These are phyloP conservation scores for Geoglossum cookeanum DNA, from an alignment of 2,329 filamentous ascomycete genomes.

Conservation along the genomic window DNA sequence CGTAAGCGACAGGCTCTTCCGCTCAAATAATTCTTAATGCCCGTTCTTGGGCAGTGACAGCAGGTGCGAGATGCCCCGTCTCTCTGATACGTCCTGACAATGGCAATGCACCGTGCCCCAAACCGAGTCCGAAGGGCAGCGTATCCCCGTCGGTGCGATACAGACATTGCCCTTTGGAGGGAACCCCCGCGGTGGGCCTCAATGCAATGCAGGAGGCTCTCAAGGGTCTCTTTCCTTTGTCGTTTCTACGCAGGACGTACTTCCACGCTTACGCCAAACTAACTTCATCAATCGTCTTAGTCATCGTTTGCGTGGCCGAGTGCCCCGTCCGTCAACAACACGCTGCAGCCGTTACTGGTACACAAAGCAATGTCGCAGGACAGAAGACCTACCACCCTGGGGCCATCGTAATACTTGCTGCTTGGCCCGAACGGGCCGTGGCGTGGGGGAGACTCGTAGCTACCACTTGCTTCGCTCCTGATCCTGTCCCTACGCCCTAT, in stretches of 20 bases:
- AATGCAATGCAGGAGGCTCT: neutral
- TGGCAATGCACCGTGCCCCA: neutral
- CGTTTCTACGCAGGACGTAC: neutral
- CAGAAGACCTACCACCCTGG: neutral
- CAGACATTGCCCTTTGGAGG: neutral
- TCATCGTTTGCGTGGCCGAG: no score
- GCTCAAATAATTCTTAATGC: neutral
- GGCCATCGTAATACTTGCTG: neutral
- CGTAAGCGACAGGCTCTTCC: neutral
- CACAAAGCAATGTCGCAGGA: conserved; percentile 1
- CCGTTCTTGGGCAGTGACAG: neutral
- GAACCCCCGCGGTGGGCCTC: neutral
- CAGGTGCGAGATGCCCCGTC: neutral
- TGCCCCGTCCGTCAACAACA: neutral
- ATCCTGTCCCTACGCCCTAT: neutral
- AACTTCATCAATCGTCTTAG: neutral
- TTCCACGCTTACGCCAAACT: neutral
- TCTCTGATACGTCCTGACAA: neutral
- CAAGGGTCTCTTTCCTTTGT: neutral
- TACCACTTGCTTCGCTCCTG: neutral
- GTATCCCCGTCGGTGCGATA: neutral
- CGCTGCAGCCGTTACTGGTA: neutral
- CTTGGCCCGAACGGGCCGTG: neutral
- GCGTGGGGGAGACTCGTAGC: neutral
- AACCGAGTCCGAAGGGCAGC: neutral